Conservation (phyloP, 2,329 filamentous ascomycete genomes). For the Mycocentrospora acerina region DNA sequence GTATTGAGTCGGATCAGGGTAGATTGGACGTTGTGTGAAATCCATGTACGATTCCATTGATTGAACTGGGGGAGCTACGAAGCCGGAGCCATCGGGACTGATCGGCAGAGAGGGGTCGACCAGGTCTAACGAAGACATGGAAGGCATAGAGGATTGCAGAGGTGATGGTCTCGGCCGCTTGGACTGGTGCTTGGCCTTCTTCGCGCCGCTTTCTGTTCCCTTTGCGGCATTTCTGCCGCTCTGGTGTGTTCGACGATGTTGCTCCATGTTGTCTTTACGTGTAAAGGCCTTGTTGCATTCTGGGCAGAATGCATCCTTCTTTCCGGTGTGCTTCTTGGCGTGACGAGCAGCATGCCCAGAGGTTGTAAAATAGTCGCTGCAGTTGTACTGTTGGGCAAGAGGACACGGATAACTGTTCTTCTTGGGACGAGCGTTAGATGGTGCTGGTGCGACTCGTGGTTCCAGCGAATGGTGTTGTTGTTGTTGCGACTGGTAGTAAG, state of each 20-base stretch:
- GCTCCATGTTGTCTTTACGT: conserved; percentile 84
- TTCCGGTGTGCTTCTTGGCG: conserved; percentile 80
- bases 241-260: conserved; percentile 76
- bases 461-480: conserved; percentile 10
- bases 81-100: conserved; percentile 29
- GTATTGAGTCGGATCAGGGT: conserved; percentile 33
- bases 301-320: conserved; percentile 71
- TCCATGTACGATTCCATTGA: conserved; percentile 24
- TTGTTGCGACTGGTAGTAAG: conserved; percentile 20
- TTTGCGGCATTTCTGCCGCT: conserved; percentile 48
- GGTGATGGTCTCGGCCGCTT: conserved; percentile 38
- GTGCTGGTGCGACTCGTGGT: conserved; percentile 36
- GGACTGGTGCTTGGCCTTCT: conserved; percentile 38
- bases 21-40: conserved; percentile 28
- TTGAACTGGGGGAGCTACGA: conserved; percentile 33
- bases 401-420: conserved; percentile 75
- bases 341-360: conserved; percentile 84
- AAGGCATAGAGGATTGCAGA: conserved; percentile 26
- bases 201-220: conserved; percentile 35
- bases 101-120: conserved; percentile 32
- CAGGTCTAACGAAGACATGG: conserved; percentile 22
- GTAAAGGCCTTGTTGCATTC: conserved; percentile 81
- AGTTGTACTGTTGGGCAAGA: conserved; percentile 69
- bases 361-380: conserved; percentile 79
- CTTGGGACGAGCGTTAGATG: conserved; percentile 47